A percentile compares a stretch with the other conserved stretches of the same genome.
These are phyloP conservation scores for Rhizophora mangle DNA, from an alignment of 345 rosid genomes.

Conservation along the genomic window DNA sequence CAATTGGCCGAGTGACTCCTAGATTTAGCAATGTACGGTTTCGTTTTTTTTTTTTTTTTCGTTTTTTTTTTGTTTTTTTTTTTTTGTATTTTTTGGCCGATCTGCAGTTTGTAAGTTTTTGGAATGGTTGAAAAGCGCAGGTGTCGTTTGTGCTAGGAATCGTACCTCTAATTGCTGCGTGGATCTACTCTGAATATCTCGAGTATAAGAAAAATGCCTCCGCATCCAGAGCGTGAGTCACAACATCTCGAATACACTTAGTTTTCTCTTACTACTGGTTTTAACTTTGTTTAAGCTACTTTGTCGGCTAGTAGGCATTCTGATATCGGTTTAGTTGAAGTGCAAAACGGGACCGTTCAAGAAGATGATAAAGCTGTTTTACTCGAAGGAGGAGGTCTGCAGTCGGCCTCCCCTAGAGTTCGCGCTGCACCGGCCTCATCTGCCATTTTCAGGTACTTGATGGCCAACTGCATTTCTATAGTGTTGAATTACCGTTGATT, in stretches of 20 bases:
- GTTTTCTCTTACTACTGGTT: background rate
- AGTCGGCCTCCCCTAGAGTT: slow-evolving; percentile 72
- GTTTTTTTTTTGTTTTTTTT: background rate
- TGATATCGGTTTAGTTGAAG: slow-evolving; percentile 67
- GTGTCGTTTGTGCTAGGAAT: slow-evolving; percentile 72
- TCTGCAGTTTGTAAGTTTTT: no score
- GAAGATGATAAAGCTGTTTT: slow-evolving; percentile 80
- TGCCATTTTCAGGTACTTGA: slow-evolving; percentile 60
- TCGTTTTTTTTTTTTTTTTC: background rate
- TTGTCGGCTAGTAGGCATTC: slow-evolving; percentile 61
- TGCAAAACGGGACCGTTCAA: slow-evolving; percentile 48
- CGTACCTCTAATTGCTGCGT: slow-evolving; percentile 59
- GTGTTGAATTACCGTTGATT: background rate
- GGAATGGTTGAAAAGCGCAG: slow-evolving; percentile 28
- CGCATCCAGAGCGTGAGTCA: slow-evolving; percentile 60
- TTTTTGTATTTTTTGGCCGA: slow-evolving; percentile 6
- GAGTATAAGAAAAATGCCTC: slow-evolving; percentile 50
- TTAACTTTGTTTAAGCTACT: slow-evolving; percentile 5
- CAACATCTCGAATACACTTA: background rate
- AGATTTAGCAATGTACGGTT: no score
- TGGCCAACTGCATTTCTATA: background rate
- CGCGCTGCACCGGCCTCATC: slow-evolving; percentile 40
- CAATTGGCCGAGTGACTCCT: background rate
- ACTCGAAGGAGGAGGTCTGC: slow-evolving; percentile 83
- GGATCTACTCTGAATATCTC: slow-evolving; percentile 81